phyloP scores from a whole-genome alignment of 305 asterid genomes.

The Fraxinus sp. region DNA sequence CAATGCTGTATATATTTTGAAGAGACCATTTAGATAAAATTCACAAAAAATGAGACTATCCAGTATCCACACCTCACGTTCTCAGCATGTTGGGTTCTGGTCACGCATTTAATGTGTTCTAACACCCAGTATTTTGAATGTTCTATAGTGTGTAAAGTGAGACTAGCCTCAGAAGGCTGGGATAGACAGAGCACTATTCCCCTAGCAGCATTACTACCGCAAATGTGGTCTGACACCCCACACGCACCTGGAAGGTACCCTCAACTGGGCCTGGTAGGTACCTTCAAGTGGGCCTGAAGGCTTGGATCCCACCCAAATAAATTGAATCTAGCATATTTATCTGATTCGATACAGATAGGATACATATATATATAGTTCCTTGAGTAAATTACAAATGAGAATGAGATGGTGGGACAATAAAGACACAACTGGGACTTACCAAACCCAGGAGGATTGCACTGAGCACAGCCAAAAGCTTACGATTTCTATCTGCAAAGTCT shows the following conservation, averaged over 20 bases:
- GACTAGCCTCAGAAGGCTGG: not conserved
- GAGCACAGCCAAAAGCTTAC: constrained; percentile 62
- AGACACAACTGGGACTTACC: constrained; percentile 43
- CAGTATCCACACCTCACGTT: not conserved
- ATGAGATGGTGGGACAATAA: constrained; percentile 8
- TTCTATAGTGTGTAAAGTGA: not conserved
- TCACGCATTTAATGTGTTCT: not conserved
- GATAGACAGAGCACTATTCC: not conserved
- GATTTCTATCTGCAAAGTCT: constrained; percentile 64
- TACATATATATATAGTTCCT: not conserved
- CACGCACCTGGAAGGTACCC: not conserved
- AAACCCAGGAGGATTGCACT: constrained; percentile 75
- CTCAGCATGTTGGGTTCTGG: not conserved
- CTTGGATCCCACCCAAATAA: not conserved
- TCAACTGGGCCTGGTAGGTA: not conserved
- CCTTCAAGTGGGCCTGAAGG: not conserved
- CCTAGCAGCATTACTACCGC: not conserved
- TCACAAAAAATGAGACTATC: not conserved
- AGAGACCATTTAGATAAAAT: not conserved
- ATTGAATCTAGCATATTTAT: not conserved
- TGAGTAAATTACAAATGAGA: constrained; percentile 14
- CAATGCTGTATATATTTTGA: not conserved
- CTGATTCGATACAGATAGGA: not conserved
- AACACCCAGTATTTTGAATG: not conserved
- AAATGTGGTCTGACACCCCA: not conserved